phyloP scores from a whole-genome alignment of 371 early-diverging fungal genomes.

The Mucor racemosus region DNA sequence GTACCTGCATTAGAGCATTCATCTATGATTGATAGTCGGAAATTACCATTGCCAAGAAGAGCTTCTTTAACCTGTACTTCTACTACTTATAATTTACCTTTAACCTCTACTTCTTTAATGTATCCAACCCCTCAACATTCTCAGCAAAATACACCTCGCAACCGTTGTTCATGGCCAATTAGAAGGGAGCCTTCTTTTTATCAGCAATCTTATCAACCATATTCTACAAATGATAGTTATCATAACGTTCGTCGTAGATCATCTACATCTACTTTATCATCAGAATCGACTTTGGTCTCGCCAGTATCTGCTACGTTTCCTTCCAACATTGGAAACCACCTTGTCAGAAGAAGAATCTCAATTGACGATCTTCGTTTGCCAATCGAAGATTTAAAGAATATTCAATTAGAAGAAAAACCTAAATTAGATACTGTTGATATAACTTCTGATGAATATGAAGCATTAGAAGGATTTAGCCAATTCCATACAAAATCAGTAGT shows the following conservation, averaged over 20 bases:
- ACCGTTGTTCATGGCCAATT: constrained; percentile 31
- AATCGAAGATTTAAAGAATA: constrained; percentile 23
- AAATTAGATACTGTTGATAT: constrained; percentile 32
- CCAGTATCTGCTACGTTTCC: constrained; percentile 7
- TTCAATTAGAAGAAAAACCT: constrained; percentile 20
- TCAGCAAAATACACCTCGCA: constrained; percentile 11
- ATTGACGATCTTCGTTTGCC: constrained; percentile 32
- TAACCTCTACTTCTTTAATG: neutral
- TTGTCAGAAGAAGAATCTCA: constrained; percentile 26
- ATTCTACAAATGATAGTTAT: neutral
- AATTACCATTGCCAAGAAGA: constrained; percentile 18
- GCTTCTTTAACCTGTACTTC: constrained; percentile 4
- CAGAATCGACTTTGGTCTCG: constrained; percentile 16
- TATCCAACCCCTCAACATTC: neutral
- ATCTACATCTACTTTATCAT: constrained; percentile 21
- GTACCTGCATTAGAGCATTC: constrained; percentile 6
- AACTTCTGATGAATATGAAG: constrained; percentile 49
- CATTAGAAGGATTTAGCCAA: constrained; percentile 48
- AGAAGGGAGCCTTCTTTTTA: constrained; percentile 11
- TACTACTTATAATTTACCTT: neutral
- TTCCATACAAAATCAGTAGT: constrained; percentile 26
- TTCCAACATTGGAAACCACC: neutral
- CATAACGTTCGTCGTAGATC: constrained; percentile 14
- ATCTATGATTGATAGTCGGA: constrained; percentile 21
- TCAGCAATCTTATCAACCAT: neutral